Base-by-base conservation (phyloP, 805 yeast genomes). In the Candida peoriensis region DNA sequence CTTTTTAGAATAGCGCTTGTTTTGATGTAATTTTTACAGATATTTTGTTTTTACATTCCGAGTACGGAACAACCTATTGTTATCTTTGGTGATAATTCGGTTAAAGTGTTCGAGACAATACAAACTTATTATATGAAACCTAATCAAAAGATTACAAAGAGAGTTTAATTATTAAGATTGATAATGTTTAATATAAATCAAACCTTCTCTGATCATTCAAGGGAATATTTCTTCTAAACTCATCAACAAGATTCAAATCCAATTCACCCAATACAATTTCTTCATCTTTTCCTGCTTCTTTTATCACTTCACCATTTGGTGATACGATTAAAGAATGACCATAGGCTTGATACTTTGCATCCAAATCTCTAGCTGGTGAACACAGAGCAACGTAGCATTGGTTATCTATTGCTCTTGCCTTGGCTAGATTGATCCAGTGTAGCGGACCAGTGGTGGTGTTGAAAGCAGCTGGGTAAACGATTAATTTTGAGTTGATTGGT, bases 391-490 rank as follows among this genome's bases (percentile, higher is more conserved):
- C 81, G 43, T 75, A 83, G 12, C 76, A 57, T 55, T 81, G 82
- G 51, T 81, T 83, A 55, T 83, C 94, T 11, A 83, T 76, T 4
- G 90, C 84, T 42, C 93, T 65, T 0, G 86, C 64, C 41, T 78
- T 69, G 1, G 87, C 90, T 40, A 83, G 66, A 38, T 81, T 64
- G 47, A 78, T 82, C 94, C 94, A 83, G 55, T 79, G 90, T 57
- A 79, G 62, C 1, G 94, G 94, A 0, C 94, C 94, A 0, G 93
- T 83, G 12, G 81, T 80, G 6, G 89, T 80, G 63, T 83, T 83
- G 63, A 83, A 83, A 0, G 94, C 94, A 33, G 88, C 86, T 1
- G 94, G 94, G 44, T 81, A 83, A 38, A 78, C 66, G 87, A 82
- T 78, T 29, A 82, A 81, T 57, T 78, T 80, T 0, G 87, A 70